Conservation (phyloP, 306 rosid species). For the Quercus cerris region DNA sequence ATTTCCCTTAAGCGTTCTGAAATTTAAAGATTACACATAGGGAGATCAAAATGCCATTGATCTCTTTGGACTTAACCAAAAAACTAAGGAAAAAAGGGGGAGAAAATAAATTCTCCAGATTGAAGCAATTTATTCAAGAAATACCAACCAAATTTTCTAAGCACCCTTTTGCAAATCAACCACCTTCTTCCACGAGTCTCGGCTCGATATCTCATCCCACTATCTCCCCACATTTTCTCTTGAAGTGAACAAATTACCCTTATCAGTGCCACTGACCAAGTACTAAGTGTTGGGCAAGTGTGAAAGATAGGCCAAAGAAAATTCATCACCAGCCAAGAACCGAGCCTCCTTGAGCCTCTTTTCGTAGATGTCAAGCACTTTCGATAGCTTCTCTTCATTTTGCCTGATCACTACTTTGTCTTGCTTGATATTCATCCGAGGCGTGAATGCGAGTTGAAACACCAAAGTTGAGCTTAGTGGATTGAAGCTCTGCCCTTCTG, state of each 20-base stretch:
- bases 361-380: slow-evolving; percentile 70
- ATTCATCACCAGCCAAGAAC: slow-evolving; percentile 71
- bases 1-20: too few relatives aligned
- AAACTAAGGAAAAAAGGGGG: background rate
- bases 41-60: too few relatives aligned
- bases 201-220: slow-evolving; percentile 72
- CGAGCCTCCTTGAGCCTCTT: slow-evolving; percentile 49
- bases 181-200: slow-evolving; percentile 67
- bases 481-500: slow-evolving; percentile 71
- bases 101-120: background rate
- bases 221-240: slow-evolving; percentile 60
- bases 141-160: background rate
- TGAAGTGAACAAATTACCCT: slow-evolving; percentile 41
- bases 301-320: slow-evolving; percentile 75
- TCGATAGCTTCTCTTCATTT: slow-evolving; percentile 51
- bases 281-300: slow-evolving; percentile 78
- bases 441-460: slow-evolving; percentile 78
- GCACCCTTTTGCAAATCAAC: slow-evolving; percentile 36
- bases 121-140: background rate
- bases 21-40: too few relatives aligned
- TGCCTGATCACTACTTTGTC: slow-evolving; percentile 44
- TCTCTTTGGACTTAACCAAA: background rate
- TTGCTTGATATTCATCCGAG: slow-evolving; percentile 69
- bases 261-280: slow-evolving; percentile 29
- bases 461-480: slow-evolving; percentile 62